Percentiles rank a stretch among this genome's conserved stretches.
phyloP scores from a whole-genome alignment of 2,329 filamentous ascomycete species.

The Ambrosiella beaveri region DNA sequence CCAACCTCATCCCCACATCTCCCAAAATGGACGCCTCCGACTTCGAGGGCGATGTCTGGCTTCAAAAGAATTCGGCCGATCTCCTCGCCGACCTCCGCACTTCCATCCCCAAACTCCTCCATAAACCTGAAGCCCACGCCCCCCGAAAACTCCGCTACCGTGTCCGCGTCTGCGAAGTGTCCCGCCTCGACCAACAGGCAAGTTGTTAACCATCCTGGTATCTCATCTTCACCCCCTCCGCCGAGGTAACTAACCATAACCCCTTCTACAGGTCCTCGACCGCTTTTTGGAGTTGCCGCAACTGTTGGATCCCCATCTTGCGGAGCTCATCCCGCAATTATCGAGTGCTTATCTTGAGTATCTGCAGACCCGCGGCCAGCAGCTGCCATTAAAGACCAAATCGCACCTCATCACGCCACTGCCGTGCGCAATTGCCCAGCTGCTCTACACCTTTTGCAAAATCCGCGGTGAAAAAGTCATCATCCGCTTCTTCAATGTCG shows the following conservation, averaged over 20 bases:
- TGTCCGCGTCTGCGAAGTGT: conserved; percentile 32
- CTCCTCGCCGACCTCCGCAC: conserved; percentile 38
- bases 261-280: conserved; percentile 43
- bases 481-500: conserved; percentile 76
- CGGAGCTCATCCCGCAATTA: conserved; percentile 55
- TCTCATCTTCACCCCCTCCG: background rate
- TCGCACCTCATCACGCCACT: conserved; percentile 35
- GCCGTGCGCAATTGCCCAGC: conserved; percentile 53
- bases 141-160: conserved; percentile 27
- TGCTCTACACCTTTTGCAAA: conserved; percentile 87
- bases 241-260: background rate
- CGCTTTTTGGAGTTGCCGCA: conserved; percentile 93
- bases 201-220: conserved; percentile 16
- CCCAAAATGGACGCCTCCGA: conserved; percentile 40
- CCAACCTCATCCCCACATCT: too few relatives aligned
- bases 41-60: conserved; percentile 42
- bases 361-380: conserved; percentile 30
- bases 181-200: conserved; percentile 31
- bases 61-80: conserved; percentile 42
- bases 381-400: conserved; percentile 18
- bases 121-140: conserved; percentile 30
- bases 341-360: conserved; percentile 60
- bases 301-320: conserved; percentile 70
- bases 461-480: conserved; percentile 87
- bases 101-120: conserved; percentile 34